Evolutionary conservation across 805 yeast genomes (phyloP).

Genomic region (Torulaspora gathmanii): DNA sequence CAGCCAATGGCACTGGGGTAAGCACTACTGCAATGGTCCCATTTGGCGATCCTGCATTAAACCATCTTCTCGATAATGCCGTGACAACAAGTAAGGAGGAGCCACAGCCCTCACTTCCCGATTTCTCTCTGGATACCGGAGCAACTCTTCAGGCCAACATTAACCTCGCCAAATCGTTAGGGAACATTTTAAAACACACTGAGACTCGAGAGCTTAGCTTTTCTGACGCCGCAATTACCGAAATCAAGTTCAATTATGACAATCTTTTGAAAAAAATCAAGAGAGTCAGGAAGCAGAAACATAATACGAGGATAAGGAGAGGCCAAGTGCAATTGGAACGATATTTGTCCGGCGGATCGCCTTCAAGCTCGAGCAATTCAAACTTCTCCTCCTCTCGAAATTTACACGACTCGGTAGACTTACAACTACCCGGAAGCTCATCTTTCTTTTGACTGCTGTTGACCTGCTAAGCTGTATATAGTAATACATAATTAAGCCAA

Average conservation of each 20-base stretch:
- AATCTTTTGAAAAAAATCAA: slow-evolving; percentile 25
- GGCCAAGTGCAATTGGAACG: slow-evolving; percentile 17
- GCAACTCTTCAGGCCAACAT: slow-evolving; percentile 25
- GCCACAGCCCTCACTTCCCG: slow-evolving; percentile 3
- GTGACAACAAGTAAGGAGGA: slow-evolving; percentile 11
- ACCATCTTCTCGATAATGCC: slow-evolving; percentile 14
- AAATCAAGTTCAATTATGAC: slow-evolving; percentile 26
- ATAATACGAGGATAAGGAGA: slow-evolving; percentile 11
- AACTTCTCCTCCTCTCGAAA: slow-evolving; percentile 11
- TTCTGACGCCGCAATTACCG: slow-evolving; percentile 28
- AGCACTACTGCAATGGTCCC: slow-evolving; percentile 10
- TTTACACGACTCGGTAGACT: slow-evolving; percentile 10
- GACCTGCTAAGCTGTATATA: not conserved
- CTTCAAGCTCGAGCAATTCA: slow-evolving; percentile 10
- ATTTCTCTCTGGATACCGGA: slow-evolving; percentile 9
- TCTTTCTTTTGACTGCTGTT: slow-evolving; percentile 9
- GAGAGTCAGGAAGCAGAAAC: slow-evolving; percentile 18
- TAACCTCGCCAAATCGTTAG: slow-evolving; percentile 33
- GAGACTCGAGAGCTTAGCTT: slow-evolving; percentile 30
- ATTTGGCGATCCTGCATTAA: slow-evolving; percentile 20
- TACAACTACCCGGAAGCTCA: slow-evolving; percentile 11
- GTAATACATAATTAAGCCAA: not conserved
- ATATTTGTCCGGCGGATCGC: slow-evolving; percentile 9
- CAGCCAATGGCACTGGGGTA: slow-evolving; percentile 4
- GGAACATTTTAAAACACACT: slow-evolving; percentile 29